Percentiles rank a stretch among this genome's conserved stretches.
Conservation (phyloP, 2,329 filamentous ascomycete genomes). For the Sclerotinia trifoliorum region DNA sequence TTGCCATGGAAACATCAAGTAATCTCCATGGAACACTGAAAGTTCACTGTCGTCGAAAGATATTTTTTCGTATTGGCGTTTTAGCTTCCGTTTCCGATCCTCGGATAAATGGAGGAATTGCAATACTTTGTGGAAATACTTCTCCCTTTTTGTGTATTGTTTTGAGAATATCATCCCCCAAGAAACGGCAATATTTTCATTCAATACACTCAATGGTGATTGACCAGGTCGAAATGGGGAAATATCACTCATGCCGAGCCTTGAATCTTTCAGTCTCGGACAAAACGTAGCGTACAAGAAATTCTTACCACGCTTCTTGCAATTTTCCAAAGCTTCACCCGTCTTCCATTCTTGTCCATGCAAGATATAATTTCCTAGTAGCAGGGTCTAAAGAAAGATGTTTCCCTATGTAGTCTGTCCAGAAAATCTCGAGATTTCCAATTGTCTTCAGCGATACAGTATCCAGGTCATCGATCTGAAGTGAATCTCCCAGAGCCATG, state of each 20-base stretch:
- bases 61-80: background rate
- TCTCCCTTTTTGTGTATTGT: too few relatives aligned
- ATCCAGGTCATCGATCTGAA: background rate
- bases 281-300: too few relatives aligned
- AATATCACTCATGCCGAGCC: too few relatives aligned
- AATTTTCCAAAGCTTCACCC: background rate
- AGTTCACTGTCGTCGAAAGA: background rate
- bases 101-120: too few relatives aligned
- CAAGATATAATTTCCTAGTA: background rate
- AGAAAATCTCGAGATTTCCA: background rate
- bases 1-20: too few relatives aligned
- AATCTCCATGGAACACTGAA: fast-evolving
- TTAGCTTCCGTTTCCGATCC: too few relatives aligned
- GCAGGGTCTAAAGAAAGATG: background rate
- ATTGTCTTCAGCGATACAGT: background rate
- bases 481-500: background rate
- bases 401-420: background rate
- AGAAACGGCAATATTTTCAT: background rate
- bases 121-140: too few relatives aligned
- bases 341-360: background rate
- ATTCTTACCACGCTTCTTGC: background rate
- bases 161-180: background rate
- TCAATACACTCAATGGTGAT: background rate
- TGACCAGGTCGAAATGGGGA: too few relatives aligned
- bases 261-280: too few relatives aligned